A percentile compares a stretch with the other conserved stretches of the same genome.
These are phyloP conservation scores for Trichoderma sp. DNA, from an alignment of 2,329 filamentous ascomycete species.

Conservation along the genomic window DNA sequence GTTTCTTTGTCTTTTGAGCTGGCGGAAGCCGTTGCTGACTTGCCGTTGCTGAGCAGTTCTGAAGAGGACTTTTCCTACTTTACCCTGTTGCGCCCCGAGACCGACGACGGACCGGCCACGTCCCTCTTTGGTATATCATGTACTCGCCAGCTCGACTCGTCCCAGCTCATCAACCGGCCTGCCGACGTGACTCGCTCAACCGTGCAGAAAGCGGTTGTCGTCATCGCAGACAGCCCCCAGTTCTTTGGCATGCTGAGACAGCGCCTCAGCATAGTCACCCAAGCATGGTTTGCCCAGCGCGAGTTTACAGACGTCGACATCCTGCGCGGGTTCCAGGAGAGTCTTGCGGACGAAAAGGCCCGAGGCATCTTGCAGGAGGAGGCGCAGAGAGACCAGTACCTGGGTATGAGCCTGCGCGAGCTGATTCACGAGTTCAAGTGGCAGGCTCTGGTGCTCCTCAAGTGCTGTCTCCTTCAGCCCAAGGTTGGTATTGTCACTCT, in stretches of 20 bases:
- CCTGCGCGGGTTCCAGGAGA: slow-evolving; percentile 86
- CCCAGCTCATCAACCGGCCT: slow-evolving; percentile 73
- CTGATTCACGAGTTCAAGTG: slow-evolving; percentile 92
- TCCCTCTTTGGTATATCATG: slow-evolving; percentile 96
- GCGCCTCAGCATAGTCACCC: slow-evolving; percentile 85
- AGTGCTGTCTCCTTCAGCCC: slow-evolving; percentile 89
- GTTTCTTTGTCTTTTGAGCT: neutral
- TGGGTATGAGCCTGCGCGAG: slow-evolving; percentile 86
- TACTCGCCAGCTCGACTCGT: slow-evolving; percentile 85
- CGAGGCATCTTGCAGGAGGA: slow-evolving; percentile 63
- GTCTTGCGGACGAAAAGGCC: slow-evolving; percentile 68
- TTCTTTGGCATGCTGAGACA: slow-evolving; percentile 89
- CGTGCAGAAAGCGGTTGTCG: slow-evolving; percentile 96
- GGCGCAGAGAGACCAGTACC: slow-evolving; percentile 78
- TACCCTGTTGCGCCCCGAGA: slow-evolving; percentile 72
- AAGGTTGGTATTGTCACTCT: slow-evolving; percentile 62
- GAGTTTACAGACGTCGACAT: slow-evolving; percentile 94
- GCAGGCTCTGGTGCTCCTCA: slow-evolving; percentile 91
- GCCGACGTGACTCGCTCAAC: slow-evolving; percentile 94
- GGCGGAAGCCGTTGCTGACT: slow-evolving; percentile 28
- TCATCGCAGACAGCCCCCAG: slow-evolving; percentile 88
- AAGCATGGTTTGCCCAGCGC: slow-evolving; percentile 92
- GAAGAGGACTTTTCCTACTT: slow-evolving; percentile 99
- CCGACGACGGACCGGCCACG: slow-evolving; percentile 60
- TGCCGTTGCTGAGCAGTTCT: slow-evolving; percentile 54